These are phyloP conservation scores for Blastobotrys peoriensis DNA, from an alignment of 805 yeast genomes.

Conservation along the genomic window DNA sequence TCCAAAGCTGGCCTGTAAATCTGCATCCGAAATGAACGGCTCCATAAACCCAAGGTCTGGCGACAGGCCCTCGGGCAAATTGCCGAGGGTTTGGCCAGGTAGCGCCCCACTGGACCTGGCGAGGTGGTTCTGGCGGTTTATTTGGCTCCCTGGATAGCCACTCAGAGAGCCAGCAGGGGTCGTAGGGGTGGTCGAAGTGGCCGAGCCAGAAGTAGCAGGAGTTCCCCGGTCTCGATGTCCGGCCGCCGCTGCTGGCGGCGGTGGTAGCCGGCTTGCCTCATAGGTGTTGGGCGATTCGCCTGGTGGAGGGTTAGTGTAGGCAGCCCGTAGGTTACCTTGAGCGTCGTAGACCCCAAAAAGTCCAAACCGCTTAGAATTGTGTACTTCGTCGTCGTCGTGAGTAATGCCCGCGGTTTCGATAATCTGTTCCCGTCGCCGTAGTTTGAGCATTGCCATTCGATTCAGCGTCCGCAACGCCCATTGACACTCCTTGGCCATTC, in stretches of 20 bases:
- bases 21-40: not conserved
- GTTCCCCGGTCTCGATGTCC: not conserved
- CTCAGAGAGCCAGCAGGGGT: not conserved
- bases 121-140: too few relatives aligned
- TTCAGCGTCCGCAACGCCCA: conserved; percentile 57
- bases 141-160: too few relatives aligned
- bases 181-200: not conserved
- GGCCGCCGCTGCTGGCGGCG: too few relatives aligned
- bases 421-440: conserved; percentile 36
- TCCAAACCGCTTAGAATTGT: conserved; percentile 38
- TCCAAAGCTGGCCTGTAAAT: not conserved
- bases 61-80: not conserved
- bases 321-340: conserved; percentile 11
- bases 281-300: not conserved
- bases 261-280: too few relatives aligned
- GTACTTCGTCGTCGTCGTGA: conserved; percentile 48
- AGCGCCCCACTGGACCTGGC: not conserved
- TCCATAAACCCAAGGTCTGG: not conserved
- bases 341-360: conserved; percentile 40
- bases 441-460: conserved; percentile 42
- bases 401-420: conserved; percentile 43
- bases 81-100: not conserved
- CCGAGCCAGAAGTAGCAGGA: not conserved
- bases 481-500: conserved; percentile 54
- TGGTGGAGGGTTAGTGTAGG: not conserved